These are phyloP conservation scores for Dendrothele bispora DNA, from an alignment of 768 basidiomycete genomes.

Conservation along the genomic window DNA sequence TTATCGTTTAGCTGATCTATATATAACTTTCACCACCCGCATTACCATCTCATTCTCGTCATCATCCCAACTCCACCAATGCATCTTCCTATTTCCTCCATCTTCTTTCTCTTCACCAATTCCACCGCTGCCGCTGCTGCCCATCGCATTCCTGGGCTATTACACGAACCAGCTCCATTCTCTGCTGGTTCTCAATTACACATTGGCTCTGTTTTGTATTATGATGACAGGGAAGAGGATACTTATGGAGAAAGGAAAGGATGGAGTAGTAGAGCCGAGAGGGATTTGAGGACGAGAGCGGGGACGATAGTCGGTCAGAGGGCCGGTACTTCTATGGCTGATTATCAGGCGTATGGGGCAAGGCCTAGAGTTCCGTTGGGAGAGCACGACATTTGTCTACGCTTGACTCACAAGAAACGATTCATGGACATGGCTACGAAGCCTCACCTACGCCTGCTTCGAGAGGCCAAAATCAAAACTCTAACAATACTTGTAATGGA, in stretches of 20 bases:
- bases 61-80: too few relatives aligned
- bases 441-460: slow-evolving; percentile 45
- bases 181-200: too few relatives aligned
- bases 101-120: too few relatives aligned
- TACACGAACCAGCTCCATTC: too few relatives aligned
- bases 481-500: slow-evolving; percentile 11
- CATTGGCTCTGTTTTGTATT: slow-evolving; percentile 48
- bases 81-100: too few relatives aligned
- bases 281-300: slow-evolving; percentile 15
- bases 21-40: too few relatives aligned
- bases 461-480: slow-evolving; percentile 21
- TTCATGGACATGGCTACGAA: slow-evolving; percentile 34
- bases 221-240: slow-evolving; percentile 24
- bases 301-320: slow-evolving; percentile 24
- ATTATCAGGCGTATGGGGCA: slow-evolving; percentile 44
- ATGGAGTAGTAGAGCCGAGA: slow-evolving; percentile 19
- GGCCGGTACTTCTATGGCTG: slow-evolving; percentile 59
- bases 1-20: too few relatives aligned
- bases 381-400: slow-evolving; percentile 43
- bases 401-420: slow-evolving; percentile 42
- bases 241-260: slow-evolving; percentile 23
- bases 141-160: too few relatives aligned
- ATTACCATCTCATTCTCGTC: too few relatives aligned
- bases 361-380: slow-evolving; percentile 45
- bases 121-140: too few relatives aligned